Percentiles rank a stretch among this genome's conserved stretches.
These are phyloP conservation scores for Glebionis coronaria DNA, from an alignment of 129 eudicot genomes.

Conservation along the genomic window DNA sequence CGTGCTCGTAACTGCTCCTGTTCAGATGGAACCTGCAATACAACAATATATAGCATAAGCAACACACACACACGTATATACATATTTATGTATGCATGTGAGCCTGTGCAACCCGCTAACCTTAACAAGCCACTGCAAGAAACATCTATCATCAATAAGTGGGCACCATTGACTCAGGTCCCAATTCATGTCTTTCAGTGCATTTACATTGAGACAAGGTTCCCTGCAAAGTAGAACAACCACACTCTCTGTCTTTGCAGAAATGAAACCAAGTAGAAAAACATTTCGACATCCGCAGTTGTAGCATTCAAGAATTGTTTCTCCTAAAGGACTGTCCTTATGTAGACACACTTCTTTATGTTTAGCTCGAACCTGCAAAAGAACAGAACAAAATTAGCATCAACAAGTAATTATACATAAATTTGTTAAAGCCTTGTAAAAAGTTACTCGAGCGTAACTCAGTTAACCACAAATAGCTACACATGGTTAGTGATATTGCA, in stretches of 20 bases:
- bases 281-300: constrained; percentile 97
- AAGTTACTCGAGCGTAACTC: no score
- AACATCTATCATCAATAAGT: constrained; percentile 97
- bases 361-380: constrained; percentile 66
- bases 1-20: constrained; percentile 93
- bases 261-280: constrained; percentile 87
- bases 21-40: constrained; percentile 84
- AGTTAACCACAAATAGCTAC: no score
- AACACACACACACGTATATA: not conserved
- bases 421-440: no score
- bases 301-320: constrained; percentile 59
- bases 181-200: constrained; percentile 98
- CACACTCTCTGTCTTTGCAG: constrained; percentile 80
- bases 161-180: constrained; percentile 99
- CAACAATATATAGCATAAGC: constrained; percentile 3
- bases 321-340: constrained; percentile 62
- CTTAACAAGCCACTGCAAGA: constrained; percentile 97
- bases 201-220: constrained; percentile 90
- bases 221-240: constrained; percentile 98
- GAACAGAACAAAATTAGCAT: constrained; percentile 2
- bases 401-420: not conserved
- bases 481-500: no score
- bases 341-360: constrained; percentile 99
- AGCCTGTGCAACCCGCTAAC: constrained; percentile 27
- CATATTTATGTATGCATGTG: not conserved